Evolutionary conservation across 371 early-diverging fungal species (phyloP), one percentile per base, ranked within the genome.

Genomic region (Dinochytrium kinnereticum): DNA sequence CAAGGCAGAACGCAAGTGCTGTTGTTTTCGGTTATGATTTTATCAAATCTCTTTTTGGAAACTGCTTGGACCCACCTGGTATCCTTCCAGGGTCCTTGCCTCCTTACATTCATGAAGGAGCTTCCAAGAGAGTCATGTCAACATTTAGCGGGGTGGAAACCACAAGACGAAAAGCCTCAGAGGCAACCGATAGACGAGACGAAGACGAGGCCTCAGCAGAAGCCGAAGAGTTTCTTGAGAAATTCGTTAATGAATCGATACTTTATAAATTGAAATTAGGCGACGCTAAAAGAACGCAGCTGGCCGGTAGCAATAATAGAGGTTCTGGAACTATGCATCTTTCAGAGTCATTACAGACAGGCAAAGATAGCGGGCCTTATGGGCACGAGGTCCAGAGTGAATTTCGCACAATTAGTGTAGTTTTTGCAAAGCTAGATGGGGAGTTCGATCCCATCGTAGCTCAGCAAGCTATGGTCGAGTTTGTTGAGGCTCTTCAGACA

Each of bases 181-280:
- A 13, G 7, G 55, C 10, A 7, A 26, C 10, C 7, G 61, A 17
- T 61, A 30, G 15, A 61, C 3, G 30, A 19, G 37, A 30, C 13
- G 37, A 5, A 61, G 36, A 33, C 7, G 30, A 13, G 19, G 24
- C 28, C 5, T 7, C n/a, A 34, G 36, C 7, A 13, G 37, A 37
- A 5, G 34, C 19, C 13, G 61, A 10, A 15, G 36, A 61, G 24
- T 61, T 61, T 34, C 3, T 61, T 10, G 17, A 13, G 26, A 61
- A 34, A 26, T 61, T 61, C 24, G 37, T 61, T 26, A 61, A 61
- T 37, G 37, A 61, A 36, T 28, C 61, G 5, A 61, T 61, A 21
- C 19, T 36, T 7, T 37, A 7, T 37, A 2, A 61, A 34, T 3
- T 61, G 30, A 7, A 7, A 34, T 61, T 17, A 61, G 24, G 61